phyloP scores from a whole-genome alignment of 176 grass and related monocot genomes.

The Calamus simplicifolius region DNA sequence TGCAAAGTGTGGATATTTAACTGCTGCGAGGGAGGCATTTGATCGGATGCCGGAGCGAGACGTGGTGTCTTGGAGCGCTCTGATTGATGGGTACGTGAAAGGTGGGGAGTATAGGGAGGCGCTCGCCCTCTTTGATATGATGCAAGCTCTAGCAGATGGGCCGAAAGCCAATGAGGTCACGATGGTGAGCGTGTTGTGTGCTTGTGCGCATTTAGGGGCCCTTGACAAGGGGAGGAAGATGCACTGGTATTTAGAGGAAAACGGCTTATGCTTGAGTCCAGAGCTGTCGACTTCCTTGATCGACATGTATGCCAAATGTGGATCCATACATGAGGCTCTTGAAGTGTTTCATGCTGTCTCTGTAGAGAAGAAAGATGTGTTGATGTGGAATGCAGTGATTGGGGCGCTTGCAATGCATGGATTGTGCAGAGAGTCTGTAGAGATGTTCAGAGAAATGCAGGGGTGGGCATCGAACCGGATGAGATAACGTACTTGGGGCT shows the following conservation, averaged over 20 bases:
- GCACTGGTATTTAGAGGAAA: conserved; percentile 32
- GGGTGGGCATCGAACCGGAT: conserved; percentile 26
- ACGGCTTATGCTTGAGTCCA: conserved; percentile 27
- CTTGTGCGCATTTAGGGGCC: conserved; percentile 48
- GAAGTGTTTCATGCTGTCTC: conserved; percentile 36
- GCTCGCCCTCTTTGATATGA: conserved; percentile 35
- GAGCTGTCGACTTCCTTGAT: conserved; percentile 43
- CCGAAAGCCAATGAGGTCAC: conserved; percentile 45
- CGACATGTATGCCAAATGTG: conserved; percentile 61
- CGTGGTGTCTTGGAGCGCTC: conserved; percentile 60
- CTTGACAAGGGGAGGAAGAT: conserved; percentile 34
- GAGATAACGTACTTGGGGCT: conserved; percentile 58
- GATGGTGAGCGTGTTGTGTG: conserved; percentile 50
- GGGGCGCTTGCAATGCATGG: conserved; percentile 55
- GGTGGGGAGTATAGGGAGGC: conserved; percentile 41
- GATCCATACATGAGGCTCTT: conserved; percentile 38
- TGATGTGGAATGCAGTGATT: conserved; percentile 61
- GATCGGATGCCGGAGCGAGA: conserved; percentile 39
- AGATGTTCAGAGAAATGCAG: conserved; percentile 48
- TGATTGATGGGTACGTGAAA: conserved; percentile 60
- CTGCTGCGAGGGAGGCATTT: conserved; percentile 25
- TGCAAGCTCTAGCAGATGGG: conserved; percentile 9
- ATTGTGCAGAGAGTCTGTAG: conserved; percentile 27
- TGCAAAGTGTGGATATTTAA: conserved; percentile 55
- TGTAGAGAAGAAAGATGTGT: conserved; percentile 27